Base-by-base conservation (phyloP, 495 filamentous ascomycete species). In the Penicillium longicatenatum region DNA sequence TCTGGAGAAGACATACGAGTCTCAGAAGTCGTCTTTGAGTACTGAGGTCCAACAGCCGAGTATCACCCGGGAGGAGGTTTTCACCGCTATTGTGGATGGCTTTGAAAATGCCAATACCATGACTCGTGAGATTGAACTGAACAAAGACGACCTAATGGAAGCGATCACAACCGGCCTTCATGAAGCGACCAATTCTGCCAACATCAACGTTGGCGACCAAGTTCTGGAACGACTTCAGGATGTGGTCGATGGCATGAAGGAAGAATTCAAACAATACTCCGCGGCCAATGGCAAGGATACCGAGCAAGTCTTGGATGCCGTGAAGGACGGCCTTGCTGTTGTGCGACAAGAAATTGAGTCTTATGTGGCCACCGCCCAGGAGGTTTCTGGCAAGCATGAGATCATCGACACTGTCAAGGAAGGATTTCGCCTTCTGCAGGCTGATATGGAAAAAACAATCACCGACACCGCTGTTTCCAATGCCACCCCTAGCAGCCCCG, bases 301-400 rank as follows among this genome's bases (percentile, higher is more conserved):
- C 0, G 89, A 91, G 67, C 86, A 94, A 62, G 82, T 95, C 22
- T 78, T 96, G 2, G 89, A 93, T 67, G 89, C 91, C 2, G 84
- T 93, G 55, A 92, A 89, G 66, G 91, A 95, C 68, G 90, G 90
- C 3, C 81, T 96, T 37, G 90, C 93, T 60, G 83, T 82, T 49
- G 81, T 97, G 4, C 84, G 89, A n/a, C 78, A 79, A 21, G 86
- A 93, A 47, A 90, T 96, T 53, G 90, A 94, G 71, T 75, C 71
- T n/a, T 93, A 93, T 56, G 87, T 91, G 21, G 86, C 88, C 52
- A 81, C 82, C 21, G 84, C 85, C 17, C 78, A 82, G 26, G 88
- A 88, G 63, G 79, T 83, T 2, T 77, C 87, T 0, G 82, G 81
- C 6, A 91, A 91, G 56, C 85, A 92, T 59, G 89, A 94, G 60